Percentiles rank a stretch among this genome's conserved stretches.
phyloP scores from a whole-genome alignment of 352 stramenopile species.

The Blastocystis sp. region DNA sequence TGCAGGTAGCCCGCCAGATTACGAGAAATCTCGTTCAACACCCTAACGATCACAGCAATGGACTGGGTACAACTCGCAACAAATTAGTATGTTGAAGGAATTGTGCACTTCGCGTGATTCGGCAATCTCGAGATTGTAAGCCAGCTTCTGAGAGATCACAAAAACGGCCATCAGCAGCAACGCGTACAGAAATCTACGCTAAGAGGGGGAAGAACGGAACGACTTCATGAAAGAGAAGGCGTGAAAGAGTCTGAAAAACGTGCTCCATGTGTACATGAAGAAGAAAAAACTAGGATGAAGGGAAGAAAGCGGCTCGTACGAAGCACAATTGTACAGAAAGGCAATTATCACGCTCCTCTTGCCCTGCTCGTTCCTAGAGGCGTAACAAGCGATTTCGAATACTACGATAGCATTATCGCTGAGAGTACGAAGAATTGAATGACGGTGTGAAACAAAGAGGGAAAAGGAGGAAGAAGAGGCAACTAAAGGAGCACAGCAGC shows the following conservation, averaged over 20 bases:
- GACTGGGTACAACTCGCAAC: background rate
- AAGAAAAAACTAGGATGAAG: conserved; percentile 58
- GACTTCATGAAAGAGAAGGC: conserved; percentile 29
- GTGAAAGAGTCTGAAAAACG: conserved; percentile 44
- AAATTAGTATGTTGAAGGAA: conserved; percentile 27
- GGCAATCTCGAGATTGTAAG: background rate
- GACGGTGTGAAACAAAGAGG: background rate
- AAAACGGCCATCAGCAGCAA: background rate
- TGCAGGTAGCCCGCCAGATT: conserved; percentile 64
- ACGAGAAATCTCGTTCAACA: conserved; percentile 58
- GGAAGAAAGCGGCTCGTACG: conserved; percentile 7
- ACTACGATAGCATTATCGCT: conserved; percentile 9
- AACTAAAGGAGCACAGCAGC: background rate
- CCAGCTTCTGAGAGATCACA: background rate
- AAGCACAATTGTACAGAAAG: conserved; percentile 29
- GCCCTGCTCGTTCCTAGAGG: conserved; percentile 11
- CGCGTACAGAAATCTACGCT: conserved; percentile 14
- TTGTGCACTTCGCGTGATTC: conserved; percentile 49
- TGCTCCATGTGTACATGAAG: conserved; percentile 66
- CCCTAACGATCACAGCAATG: background rate
- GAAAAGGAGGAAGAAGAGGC: background rate
- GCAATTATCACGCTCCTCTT: conserved; percentile 38
- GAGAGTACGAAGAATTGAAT: background rate
- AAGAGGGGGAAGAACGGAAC: background rate
- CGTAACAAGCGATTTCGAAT: background rate